Base-by-base conservation (phyloP, 352 stramenopile species). In the Pythium dissimile region DNA sequence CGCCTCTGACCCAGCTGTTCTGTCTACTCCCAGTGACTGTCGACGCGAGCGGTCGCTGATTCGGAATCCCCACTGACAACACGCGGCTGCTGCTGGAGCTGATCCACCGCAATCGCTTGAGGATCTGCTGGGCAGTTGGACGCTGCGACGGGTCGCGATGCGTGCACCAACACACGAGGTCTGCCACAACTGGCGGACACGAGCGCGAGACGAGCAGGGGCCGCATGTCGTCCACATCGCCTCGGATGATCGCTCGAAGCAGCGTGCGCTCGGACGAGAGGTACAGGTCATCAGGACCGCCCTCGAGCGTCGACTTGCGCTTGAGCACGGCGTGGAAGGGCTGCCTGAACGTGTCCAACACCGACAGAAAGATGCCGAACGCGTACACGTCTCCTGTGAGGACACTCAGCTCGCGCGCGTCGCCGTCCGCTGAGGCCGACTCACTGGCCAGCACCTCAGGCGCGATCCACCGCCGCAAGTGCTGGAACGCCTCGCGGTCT, bases 341-440 rank as follows among this genome's bases (percentile, higher is more conserved):
- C 18, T 76, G 69, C 37, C 63, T 61, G 54, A 81, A 75, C 10
- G 72, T 80, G 42, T 83, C 75, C 8, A 86, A 50, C 38, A 83
- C 75, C 5, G 66, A 69, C 2, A 86, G 59, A 10, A 81, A 23
- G 3, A 66, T 67, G 5, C 72, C 71, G 13, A 84, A 79, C 9
- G 73, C 77, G 60, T 78, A 84, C 21, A 83, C 75, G 23, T 86
- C 75, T 5, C 73, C 71, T 1, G 63, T 3, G 50, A 37, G 5
- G 15, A 54, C 51, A 15, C 37, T 35, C 4, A 44, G 11, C 20
- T 37, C 41, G 15, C 24, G 27, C 5, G 38, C 46, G 12, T 48
- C 37, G 2, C 37, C 53, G 32, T 3, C 62, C 27, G 5, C 59
- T 59, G 18, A 73, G 70, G 51, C 64, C 51, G 9, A 60, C 15